These are phyloP conservation scores for Leishmania turanica DNA, from an alignment of 208 protist genomes.

Conservation along the genomic window DNA sequence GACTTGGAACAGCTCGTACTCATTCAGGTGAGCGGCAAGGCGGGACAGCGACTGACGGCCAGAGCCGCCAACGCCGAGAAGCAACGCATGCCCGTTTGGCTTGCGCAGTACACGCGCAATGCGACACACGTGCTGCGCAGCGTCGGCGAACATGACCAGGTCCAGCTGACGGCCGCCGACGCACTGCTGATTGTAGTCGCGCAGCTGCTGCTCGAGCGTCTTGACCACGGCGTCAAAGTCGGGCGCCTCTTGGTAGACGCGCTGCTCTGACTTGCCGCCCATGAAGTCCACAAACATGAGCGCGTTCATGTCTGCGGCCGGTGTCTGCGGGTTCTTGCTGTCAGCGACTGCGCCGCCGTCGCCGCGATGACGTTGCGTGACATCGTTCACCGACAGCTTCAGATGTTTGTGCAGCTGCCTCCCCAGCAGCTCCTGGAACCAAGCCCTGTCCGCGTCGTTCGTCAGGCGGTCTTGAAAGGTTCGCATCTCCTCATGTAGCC, in stretches of 20 bases:
- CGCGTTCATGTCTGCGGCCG: constrained; percentile 2
- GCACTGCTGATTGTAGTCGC: constrained; percentile 94
- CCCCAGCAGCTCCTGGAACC: constrained; percentile 92
- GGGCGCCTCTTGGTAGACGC: constrained; percentile 90
- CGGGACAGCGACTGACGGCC: constrained; percentile 96
- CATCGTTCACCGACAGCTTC: constrained; percentile 74
- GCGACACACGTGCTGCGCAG: constrained; percentile 96
- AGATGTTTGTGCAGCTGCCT: constrained; percentile 84
- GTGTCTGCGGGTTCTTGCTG: neutral
- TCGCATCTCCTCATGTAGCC: constrained; percentile 96
- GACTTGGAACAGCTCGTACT: constrained; percentile 96
- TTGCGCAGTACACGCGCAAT: constrained; percentile 96
- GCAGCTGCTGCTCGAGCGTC: constrained; percentile 88
- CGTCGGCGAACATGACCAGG: constrained; percentile 98
- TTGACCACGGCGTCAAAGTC: constrained; percentile 83
- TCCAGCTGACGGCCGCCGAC: constrained; percentile 87
- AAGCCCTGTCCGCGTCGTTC: constrained; percentile 84
- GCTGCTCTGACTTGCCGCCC: constrained; percentile 61
- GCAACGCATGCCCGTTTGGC: constrained; percentile 96
- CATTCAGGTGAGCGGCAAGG: constrained; percentile 94
- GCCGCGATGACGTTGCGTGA: constrained; percentile 31
- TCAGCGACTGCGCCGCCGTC: neutral
- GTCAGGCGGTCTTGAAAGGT: constrained; percentile 97
- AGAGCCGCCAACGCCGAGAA: constrained; percentile 98
- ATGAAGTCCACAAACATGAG: constrained; percentile 97